phyloP scores from a whole-genome alignment of 352 stramenopile genomes.

The Elongisporangium anandrum region DNA sequence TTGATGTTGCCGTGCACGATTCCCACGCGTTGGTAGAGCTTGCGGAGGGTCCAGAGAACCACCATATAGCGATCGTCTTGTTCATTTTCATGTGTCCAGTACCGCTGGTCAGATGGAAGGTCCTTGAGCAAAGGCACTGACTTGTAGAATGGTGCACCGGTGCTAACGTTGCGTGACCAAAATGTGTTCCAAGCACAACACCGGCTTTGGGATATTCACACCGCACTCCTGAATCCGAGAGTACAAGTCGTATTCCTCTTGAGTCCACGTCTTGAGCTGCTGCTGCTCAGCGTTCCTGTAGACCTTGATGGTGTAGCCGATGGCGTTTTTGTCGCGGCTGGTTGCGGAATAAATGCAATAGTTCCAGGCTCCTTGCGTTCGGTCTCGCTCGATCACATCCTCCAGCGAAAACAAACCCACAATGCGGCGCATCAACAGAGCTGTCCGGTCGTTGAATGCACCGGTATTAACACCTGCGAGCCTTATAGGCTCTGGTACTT shows the following conservation, averaged over 20 bases:
- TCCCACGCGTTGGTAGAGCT: slow-evolving; percentile 48
- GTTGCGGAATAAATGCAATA: slow-evolving; percentile 48
- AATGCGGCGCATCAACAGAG: slow-evolving; percentile 49
- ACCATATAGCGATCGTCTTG: slow-evolving; percentile 33
- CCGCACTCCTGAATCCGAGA: slow-evolving; percentile 21
- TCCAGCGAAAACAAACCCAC: slow-evolving; percentile 40
- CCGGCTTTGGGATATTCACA: slow-evolving; percentile 25
- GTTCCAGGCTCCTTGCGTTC: slow-evolving; percentile 2
- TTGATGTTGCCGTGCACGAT: slow-evolving; percentile 46
- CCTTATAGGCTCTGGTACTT: not conserved
- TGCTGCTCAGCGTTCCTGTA: slow-evolving; percentile 54
- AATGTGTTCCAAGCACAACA: slow-evolving; percentile 43
- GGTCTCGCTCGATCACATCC: not conserved
- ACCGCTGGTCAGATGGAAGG: not conserved
- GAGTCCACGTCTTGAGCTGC: slow-evolving; percentile 46
- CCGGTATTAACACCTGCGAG: not conserved
- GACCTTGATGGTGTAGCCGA: slow-evolving; percentile 40
- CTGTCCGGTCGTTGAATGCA: slow-evolving; percentile 9
- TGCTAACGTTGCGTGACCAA: slow-evolving; percentile 42
- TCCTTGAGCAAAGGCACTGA: slow-evolving; percentile 36
- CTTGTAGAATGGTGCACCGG: no score
- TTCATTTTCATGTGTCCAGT: slow-evolving; percentile 18
- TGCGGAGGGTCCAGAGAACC: slow-evolving; percentile 30
- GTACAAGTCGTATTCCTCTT: slow-evolving; percentile 43
- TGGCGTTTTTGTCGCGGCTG: slow-evolving; percentile 17